Percentiles rank a stretch among this genome's conserved stretches.
Evolutionary conservation across 116 monocot species (phyloP).

Genomic region (Dioscorea cayenensis): DNA sequence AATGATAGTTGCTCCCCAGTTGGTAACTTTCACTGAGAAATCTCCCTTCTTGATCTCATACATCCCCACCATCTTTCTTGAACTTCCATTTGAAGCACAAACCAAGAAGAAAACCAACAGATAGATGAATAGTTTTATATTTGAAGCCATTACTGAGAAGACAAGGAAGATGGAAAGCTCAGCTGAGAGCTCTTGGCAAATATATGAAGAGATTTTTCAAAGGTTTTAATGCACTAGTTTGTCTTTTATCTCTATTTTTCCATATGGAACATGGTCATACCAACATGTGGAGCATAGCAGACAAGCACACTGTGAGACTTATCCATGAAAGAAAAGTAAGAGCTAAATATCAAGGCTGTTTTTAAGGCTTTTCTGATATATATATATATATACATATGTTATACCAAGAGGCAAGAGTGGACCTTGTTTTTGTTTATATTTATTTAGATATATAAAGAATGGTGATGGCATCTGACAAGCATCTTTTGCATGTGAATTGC

Average conservation of each 20-base stretch:
- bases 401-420: too few species aligned
- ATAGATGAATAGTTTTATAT: neutral
- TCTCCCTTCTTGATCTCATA: constrained; percentile 69
- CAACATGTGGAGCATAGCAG: too few species aligned
- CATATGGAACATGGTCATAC: too few species aligned
- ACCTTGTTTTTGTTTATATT: too few species aligned
- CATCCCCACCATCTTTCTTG: constrained; percentile 27
- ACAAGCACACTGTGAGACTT: too few species aligned
- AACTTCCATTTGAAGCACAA: neutral
- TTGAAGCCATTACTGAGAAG: neutral
- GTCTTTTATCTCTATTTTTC: too few species aligned
- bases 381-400: too few species aligned
- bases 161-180: neutral
- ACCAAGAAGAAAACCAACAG: neutral
- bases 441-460: neutral
- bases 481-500: too few species aligned
- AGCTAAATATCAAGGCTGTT: too few species aligned
- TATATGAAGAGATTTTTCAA: neutral
- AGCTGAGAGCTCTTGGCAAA: neutral
- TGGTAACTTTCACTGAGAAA: constrained; percentile 70
- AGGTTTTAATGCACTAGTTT: neutral
- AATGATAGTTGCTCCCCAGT: constrained; percentile 72
- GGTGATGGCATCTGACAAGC: neutral
- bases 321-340: too few species aligned
- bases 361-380: too few species aligned